phyloP scores from a whole-genome alignment of 805 yeast genomes.

The Ogataea trehalophila region DNA sequence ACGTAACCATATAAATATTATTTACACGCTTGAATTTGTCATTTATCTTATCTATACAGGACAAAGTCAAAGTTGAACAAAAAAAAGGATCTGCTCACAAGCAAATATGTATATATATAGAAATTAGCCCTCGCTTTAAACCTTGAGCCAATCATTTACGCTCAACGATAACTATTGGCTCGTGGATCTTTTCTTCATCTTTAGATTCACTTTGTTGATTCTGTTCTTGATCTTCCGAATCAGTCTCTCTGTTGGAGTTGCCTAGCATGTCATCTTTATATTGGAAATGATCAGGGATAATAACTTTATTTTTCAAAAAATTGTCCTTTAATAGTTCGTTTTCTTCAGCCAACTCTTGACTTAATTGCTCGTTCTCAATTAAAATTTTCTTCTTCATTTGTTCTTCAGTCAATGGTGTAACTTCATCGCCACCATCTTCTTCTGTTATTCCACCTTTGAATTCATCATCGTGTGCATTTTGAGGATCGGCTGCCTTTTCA shows the following conservation, averaged over 20 bases:
- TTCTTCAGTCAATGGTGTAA: conserved; percentile 1
- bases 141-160: no score
- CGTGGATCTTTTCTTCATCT: no score
- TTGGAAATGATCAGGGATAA: conserved; percentile 21
- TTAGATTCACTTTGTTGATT: not conserved
- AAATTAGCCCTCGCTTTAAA: no score
- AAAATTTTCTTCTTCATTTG: conserved; percentile 2
- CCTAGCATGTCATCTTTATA: conserved; percentile 10
- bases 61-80: no score
- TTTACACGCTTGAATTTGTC: no score
- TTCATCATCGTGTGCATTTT: conserved; percentile 8
- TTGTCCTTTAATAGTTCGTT: conserved; percentile 12
- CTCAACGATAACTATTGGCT: no score
- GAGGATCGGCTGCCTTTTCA: conserved; percentile 6
- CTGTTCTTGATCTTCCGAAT: not conserved
- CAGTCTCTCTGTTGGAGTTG: not conserved
- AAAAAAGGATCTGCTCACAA: no score
- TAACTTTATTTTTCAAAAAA: conserved; percentile 17
- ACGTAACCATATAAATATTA: no score
- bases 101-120: no score
- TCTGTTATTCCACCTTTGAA: conserved; percentile 1
- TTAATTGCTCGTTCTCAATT: conserved; percentile 6
- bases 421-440: not conserved
- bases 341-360: conserved; percentile 13
- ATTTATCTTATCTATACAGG: no score